These are phyloP conservation scores for Pulveroboletus sp. DNA, from an alignment of 768 basidiomycete species.

Conservation along the genomic window DNA sequence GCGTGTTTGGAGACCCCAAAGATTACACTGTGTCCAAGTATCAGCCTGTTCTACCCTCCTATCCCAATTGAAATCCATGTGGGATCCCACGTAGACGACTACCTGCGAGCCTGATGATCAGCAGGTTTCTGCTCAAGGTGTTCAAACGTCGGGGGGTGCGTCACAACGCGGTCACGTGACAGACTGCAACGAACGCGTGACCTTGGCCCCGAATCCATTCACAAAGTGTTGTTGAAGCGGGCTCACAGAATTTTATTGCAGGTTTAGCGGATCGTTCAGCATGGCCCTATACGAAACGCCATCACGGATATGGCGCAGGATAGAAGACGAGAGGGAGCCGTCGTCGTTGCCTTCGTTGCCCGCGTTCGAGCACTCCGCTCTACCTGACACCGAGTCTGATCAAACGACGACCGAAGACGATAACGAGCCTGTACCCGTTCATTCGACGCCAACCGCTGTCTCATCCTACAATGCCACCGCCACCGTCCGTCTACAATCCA, in stretches of 20 bases:
- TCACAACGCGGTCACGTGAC: constrained; percentile 24
- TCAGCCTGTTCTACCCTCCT: too few species aligned
- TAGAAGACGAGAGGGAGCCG: constrained; percentile 74
- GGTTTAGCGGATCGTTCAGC: constrained; percentile 4
- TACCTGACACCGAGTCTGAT: constrained; percentile 33
- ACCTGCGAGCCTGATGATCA: neutral
- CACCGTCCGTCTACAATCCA: constrained; percentile 45
- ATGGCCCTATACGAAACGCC: constrained; percentile 71
- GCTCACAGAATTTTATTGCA: neutral
- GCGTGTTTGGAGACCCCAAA: neutral
- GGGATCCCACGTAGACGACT: neutral
- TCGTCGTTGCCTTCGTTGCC: constrained; percentile 80
- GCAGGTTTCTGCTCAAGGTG: too few species aligned
- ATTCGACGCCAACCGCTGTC: constrained; percentile 59
- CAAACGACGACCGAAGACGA: constrained; percentile 40
- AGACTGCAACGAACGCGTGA: constrained; percentile 17
- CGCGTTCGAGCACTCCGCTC: constrained; percentile 58
- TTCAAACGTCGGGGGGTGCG: too few species aligned
- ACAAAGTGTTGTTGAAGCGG: neutral
- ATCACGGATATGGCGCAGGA: constrained; percentile 79
- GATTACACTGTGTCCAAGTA: neutral
- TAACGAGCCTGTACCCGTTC: constrained; percentile 47
- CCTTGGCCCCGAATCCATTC: constrained; percentile 1
- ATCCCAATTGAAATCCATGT: neutral
- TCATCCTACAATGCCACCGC: constrained; percentile 48